Evolutionary conservation across 306 rosid genomes (phyloP).

Genomic region (Prunus davidiana): DNA sequence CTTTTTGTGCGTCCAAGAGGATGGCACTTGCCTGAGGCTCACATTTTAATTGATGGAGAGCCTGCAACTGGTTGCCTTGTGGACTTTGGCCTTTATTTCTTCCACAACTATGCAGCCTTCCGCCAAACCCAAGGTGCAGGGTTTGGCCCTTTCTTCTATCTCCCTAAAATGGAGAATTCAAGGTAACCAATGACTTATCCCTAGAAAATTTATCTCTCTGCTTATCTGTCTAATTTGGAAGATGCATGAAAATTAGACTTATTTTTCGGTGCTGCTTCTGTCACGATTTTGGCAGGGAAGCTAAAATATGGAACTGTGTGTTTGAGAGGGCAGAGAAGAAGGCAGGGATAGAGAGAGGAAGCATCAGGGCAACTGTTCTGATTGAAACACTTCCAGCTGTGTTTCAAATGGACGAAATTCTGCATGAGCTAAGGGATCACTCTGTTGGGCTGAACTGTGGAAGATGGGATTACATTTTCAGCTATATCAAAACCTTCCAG

Average conservation of each 20-base stretch:
- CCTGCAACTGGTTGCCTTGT: conserved; percentile 84
- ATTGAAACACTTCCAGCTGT: conserved; percentile 91
- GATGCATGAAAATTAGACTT: background rate
- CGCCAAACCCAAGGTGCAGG: conserved; percentile 71
- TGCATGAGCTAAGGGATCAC: conserved; percentile 84
- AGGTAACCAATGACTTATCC: conserved; percentile 37
- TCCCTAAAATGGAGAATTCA: conserved; percentile 94
- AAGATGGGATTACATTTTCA: conserved; percentile 95
- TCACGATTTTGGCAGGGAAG: conserved; percentile 59
- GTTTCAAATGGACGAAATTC: conserved; percentile 92
- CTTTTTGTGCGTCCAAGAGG: conserved; percentile 92
- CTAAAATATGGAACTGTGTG: conserved; percentile 82
- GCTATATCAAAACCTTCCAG: conserved; percentile 92
- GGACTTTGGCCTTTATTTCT: conserved; percentile 86
- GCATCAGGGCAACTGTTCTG: conserved; percentile 85
- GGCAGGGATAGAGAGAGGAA: conserved; percentile 74
- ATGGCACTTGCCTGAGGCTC: conserved; percentile 92
- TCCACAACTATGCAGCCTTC: conserved; percentile 57
- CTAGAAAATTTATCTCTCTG: too few species aligned
- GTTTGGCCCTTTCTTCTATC: conserved; percentile 89
- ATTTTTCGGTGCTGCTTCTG: background rate
- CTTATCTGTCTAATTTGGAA: background rate
- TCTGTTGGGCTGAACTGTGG: conserved; percentile 89
- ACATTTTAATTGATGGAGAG: conserved; percentile 79
- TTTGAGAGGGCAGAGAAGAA: conserved; percentile 81